These are phyloP conservation scores for Coix lacrymajobi DNA, from an alignment of 176 grass and related monocot genomes.

Conservation along the genomic window DNA sequence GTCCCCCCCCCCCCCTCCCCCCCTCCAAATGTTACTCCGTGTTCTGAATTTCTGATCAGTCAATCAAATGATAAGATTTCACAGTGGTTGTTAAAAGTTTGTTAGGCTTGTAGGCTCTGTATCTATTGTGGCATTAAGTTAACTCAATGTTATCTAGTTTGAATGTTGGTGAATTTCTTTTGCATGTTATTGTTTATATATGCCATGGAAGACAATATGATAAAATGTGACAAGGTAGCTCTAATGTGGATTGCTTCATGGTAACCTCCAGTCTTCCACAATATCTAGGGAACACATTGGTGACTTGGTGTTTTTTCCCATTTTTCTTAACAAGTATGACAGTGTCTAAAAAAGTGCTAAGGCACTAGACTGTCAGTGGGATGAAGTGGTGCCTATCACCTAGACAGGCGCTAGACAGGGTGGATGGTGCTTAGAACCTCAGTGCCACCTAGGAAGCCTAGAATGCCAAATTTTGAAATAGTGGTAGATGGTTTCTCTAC, in stretches of 20 bases:
- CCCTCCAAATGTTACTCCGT: not conserved
- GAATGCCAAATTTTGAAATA: not conserved
- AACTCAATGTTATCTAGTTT: not conserved
- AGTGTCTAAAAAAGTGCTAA: not conserved
- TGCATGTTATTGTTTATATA: not conserved
- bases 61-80: not conserved
- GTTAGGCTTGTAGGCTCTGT: not conserved
- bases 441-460: not conserved
- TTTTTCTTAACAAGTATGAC: not conserved
- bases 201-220: not conserved
- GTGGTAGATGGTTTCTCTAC: not conserved
- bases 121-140: not conserved
- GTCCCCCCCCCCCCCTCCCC: not conserved
- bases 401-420: not conserved
- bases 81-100: not conserved
- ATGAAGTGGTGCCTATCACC: not conserved
- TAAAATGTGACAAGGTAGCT: not conserved
- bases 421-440: not conserved
- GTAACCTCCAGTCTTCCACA: not conserved
- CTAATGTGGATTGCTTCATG: not conserved
- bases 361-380: not conserved
- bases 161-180: not conserved
- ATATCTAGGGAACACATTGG: not conserved
- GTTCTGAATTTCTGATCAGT: constrained; percentile 1
- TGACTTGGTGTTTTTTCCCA: not conserved